Evolutionary conservation across 164 flowering plant genomes (phyloP), one percentile per base, ranked within the genome.

Genomic region (Kingdonia uniflora): DNA sequence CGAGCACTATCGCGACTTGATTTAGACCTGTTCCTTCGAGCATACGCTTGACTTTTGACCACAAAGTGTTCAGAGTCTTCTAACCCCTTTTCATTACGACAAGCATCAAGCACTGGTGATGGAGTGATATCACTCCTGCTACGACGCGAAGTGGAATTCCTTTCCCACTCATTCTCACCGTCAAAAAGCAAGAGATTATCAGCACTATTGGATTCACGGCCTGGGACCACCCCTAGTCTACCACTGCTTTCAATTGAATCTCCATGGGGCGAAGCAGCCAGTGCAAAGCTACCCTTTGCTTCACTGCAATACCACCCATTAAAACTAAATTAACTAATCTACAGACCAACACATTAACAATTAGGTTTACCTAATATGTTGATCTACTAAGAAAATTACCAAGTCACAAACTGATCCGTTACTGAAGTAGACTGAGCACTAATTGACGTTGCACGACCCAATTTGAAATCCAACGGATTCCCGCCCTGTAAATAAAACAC

Each of bases 371-470:
- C 19, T 42, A 42, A n/a, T 2, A 42, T 4, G 13, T n/a, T n/a
- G n/a, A n/a, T n/a, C n/a, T n/a, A n/a, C n/a, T n/a, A 21, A 1
- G 19, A 38, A 17, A 40, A 33, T 49, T 71, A 89, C 97, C 97
- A 81, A 59, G 71, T 73, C 51, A 75, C 78, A 42, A 73, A 77
- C 73, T 78, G 95, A 73, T 87, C 92, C 6, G 80, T 74, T 33
- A 79, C 70, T 21, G 99, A 94, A 54, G 97, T 85, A 60, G 99
- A 94, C 71, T 87, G 99, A 42, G 80, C 79, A 70, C 97, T 89
- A 19, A 76, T 66, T 26, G 97, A 79, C 59, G 81, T 72, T 43
- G 80, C 76, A 70, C 65, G 70, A 26, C 83, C 87, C 56, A 76
- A 62, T 65, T 78, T 85, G 49, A 87, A 89, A 59, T 94, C 97